These are phyloP conservation scores for Orbilia blumenaviensis DNA, from an alignment of 2,329 filamentous ascomycete species.

Conservation along the genomic window DNA sequence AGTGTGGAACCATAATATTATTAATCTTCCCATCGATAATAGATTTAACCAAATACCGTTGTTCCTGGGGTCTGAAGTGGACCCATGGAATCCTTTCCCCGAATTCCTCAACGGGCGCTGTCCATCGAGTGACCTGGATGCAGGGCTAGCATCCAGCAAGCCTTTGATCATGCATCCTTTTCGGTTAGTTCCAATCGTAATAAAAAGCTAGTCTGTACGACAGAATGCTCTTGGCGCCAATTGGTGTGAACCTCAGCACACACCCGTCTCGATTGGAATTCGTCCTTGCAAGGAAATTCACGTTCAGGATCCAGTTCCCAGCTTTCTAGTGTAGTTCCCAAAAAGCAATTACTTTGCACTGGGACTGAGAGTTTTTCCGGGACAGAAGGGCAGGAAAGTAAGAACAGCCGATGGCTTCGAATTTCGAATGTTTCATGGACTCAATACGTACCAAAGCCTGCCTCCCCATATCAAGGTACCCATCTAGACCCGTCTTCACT, in stretches of 20 bases:
- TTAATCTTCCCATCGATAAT: too few species aligned
- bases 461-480: too few species aligned
- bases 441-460: not conserved
- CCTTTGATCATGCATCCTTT: not conserved
- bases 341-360: not conserved
- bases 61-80: not conserved
- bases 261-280: constrained; percentile 40
- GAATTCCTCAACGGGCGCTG: constrained; percentile 14
- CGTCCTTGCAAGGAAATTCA: too few species aligned
- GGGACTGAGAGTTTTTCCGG: not conserved
- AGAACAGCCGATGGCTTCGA: not conserved
- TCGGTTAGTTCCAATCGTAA: not conserved
- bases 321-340: not conserved
- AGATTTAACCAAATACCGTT: constrained; percentile 15
- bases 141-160: not conserved
- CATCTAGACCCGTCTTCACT: too few species aligned
- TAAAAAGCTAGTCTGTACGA: constrained; percentile 9
- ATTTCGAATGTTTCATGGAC: not conserved
- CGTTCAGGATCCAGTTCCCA: not conserved
- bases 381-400: not conserved
- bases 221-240: not conserved
- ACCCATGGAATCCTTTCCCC: too few species aligned
- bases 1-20: constrained; percentile 31
- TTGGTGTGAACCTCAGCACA: not conserved
- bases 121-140: constrained; percentile 16